Base-by-base conservation (phyloP, 345 rosid genomes). In the Nephelium lappaceum region DNA sequence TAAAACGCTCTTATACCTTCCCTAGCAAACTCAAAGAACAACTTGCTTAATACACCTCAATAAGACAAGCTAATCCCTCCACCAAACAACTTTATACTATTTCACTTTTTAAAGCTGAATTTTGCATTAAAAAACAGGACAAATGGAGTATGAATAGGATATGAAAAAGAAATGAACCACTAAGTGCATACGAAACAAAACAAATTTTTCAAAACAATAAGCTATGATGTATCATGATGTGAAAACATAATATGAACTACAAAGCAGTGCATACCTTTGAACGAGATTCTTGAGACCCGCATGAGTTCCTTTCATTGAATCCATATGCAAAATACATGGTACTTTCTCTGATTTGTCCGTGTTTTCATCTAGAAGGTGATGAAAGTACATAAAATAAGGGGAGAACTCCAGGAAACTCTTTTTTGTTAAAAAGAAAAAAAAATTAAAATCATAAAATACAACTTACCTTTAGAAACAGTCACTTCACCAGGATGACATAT, bases 251-350 rank as follows among this genome's bases (percentile, higher is more conserved):
- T 53, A 57, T 55, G 21, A 71, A 49, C 67, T 8, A 31, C 76
- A 74, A 76, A 63, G 71, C 84, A 11, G 76, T 69, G 67, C 53
- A 76, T 92, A 96, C 99, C 98, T 94, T 82, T 96, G 99, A 72
- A 94, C 83, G 43, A 96, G 97, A 84, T 88, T 92, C 83, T 96
- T 93, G 76, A 96, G 97, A 36, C 99, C 98, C 14, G 94, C 88
- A 77, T 96, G 99, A 80, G 90, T 96, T 81, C 99, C 99, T 94
- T 81, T 96, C 67, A 96, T 91, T 68, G 99, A 94, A 83, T 96
- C 99, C 99, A 96, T 94, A 79, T 96, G 99, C 85, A 96, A 81
- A 79, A 96, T 88, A 79, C 99, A 96, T 19, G 99, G 98, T 27
- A 94, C 83, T 80, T 84, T 94, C 51, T 79, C 75, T 15, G 87